These are phyloP conservation scores for Quercus ilex DNA, from an alignment of 306 rosid species.

Conservation along the genomic window DNA sequence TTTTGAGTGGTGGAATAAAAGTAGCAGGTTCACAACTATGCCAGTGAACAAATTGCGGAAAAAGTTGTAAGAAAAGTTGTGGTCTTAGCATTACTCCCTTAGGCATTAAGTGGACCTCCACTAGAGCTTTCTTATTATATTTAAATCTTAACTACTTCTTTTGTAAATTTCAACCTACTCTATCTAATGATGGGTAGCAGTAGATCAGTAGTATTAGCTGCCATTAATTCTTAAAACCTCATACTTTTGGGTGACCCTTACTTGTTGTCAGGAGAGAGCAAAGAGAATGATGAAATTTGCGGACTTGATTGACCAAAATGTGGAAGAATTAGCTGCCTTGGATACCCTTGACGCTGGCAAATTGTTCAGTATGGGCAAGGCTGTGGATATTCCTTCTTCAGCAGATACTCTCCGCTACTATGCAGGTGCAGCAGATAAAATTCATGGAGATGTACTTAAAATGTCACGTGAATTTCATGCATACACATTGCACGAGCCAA, in stretches of 20 bases:
- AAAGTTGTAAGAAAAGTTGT: no score
- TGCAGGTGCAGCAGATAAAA: conserved; percentile 92
- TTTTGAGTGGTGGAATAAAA: no score
- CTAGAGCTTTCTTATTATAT: no score
- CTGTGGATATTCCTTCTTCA: conserved; percentile 45
- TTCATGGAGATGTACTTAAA: conserved; percentile 72
- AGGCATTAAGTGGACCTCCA: no score
- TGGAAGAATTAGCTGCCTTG: conserved; percentile 65
- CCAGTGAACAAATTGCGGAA: no score
- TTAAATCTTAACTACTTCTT: no score
- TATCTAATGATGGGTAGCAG: no score
- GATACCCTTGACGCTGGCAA: conserved; percentile 78
- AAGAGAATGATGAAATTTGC: conserved; percentile 60
- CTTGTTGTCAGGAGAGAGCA: conserved; percentile 51
- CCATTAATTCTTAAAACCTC: no score
- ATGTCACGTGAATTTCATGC: conserved; percentile 44
- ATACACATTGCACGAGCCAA: conserved; percentile 69
- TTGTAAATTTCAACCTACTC: no score
- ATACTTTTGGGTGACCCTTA: not conserved
- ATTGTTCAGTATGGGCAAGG: conserved; percentile 36
- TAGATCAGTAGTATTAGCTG: no score
- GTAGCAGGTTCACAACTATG: no score
- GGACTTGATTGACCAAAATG: conserved; percentile 53
- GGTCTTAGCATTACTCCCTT: no score
- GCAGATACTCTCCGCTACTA: conserved; percentile 54